Conservation (phyloP, 257 asterid species). For the Solanum commersonii region DNA sequence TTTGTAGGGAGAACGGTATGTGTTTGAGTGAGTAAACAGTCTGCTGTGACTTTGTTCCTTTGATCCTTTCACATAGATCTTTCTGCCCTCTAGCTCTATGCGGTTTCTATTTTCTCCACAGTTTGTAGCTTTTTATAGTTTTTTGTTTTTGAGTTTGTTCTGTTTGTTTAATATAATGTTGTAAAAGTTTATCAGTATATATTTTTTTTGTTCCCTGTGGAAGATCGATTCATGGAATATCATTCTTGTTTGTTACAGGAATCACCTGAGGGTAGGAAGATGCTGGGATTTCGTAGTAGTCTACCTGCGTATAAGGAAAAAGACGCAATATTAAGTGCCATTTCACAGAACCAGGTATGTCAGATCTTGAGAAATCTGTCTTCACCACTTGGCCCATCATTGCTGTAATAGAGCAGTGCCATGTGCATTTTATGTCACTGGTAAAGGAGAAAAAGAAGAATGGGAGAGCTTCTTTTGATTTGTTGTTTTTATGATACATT, state of each 20-base stretch:
- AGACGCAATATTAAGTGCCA: slow-evolving; percentile 61
- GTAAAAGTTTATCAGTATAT: not conserved
- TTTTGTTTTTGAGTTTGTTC: not conserved
- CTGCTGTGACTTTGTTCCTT: not conserved
- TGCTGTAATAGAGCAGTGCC: not conserved
- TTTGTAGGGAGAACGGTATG: not conserved
- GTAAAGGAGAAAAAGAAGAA: not conserved
- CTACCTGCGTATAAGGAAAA: slow-evolving; percentile 88
- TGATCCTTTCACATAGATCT: not conserved
- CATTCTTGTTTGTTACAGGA: slow-evolving; percentile 32
- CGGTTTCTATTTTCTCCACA: not conserved
- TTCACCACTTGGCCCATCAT: not conserved
- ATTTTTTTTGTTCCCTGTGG: not conserved
- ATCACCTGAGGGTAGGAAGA: slow-evolving; percentile 67
- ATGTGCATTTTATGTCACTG: not conserved
- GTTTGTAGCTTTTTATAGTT: not conserved
- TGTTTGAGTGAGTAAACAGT: not conserved
- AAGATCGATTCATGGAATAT: not conserved
- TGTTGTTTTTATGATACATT: not conserved
- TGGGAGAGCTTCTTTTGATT: not conserved
- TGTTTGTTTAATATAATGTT: not conserved
- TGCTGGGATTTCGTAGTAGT: slow-evolving; percentile 55
- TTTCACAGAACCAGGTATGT: slow-evolving; percentile 71
- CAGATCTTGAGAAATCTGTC: not conserved
- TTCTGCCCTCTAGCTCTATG: not conserved